A percentile compares a stretch with the other conserved stretches of the same genome.
Evolutionary conservation across 2,329 filamentous ascomycete genomes (phyloP).

Genomic region (Sporothrix mexicana): DNA sequence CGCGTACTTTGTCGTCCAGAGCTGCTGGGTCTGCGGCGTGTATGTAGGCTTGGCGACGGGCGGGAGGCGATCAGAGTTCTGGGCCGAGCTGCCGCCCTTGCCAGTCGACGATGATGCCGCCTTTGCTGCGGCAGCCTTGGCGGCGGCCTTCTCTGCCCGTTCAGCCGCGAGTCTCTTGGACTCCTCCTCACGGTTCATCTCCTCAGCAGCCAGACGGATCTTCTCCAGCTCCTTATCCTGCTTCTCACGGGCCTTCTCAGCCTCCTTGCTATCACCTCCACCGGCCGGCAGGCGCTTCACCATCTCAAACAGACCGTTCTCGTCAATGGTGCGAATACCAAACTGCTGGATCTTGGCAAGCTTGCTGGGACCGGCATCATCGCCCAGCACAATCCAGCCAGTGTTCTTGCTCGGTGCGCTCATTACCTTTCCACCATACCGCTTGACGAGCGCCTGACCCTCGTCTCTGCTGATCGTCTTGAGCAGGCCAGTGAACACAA

Average conservation of each 20-base stretch:
- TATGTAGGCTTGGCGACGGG: conserved; percentile 49
- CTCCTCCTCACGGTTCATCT: conserved; percentile 85
- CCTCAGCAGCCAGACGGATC: conserved; percentile 76
- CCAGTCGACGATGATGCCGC: conserved; percentile 32
- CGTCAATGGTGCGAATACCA: conserved; percentile 89
- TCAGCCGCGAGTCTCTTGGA: conserved; percentile 58
- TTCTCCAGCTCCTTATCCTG: conserved; percentile 84
- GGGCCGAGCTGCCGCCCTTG: not conserved
- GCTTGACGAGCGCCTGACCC: conserved; percentile 83
- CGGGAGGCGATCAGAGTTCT: conserved; percentile 5
- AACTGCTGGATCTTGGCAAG: conserved; percentile 81
- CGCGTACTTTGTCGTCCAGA: conserved; percentile 96
- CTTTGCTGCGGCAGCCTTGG: conserved; percentile 56
- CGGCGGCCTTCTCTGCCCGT: conserved; percentile 59
- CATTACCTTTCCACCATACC: conserved; percentile 91
- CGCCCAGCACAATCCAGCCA: conserved; percentile 87
- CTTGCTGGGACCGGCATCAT: conserved; percentile 92
- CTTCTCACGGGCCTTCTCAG: conserved; percentile 83
- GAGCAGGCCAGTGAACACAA: conserved; percentile 93
- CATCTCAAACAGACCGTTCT: conserved; percentile 87
- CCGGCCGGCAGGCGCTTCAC: conserved; percentile 81
- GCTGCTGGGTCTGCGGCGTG: conserved; percentile 55
- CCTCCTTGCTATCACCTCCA: conserved; percentile 86
- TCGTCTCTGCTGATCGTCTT: conserved; percentile 82
- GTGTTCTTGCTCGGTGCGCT: conserved; percentile 88